Evolutionary conservation across 2,329 filamentous ascomycete genomes (phyloP).

Genomic region (Cladophialophora exuberans): DNA sequence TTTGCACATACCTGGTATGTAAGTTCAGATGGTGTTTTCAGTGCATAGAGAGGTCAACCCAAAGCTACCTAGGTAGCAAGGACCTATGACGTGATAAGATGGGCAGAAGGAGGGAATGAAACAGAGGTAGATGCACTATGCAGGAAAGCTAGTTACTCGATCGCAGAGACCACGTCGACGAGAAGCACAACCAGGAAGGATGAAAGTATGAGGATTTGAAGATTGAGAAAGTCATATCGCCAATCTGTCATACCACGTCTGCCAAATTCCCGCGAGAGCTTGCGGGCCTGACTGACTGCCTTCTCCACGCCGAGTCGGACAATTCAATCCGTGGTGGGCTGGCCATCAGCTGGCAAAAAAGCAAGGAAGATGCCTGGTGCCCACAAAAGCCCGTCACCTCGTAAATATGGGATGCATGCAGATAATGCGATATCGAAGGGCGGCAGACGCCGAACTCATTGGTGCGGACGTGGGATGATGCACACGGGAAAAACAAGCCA

Average conservation of each 20-base stretch:
- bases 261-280: neutral
- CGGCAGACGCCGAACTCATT: constrained; percentile 10
- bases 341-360: constrained; percentile 1
- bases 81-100: too few relatives aligned
- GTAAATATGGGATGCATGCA: neutral
- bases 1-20: too few relatives aligned
- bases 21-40: too few relatives aligned
- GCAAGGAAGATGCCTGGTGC: constrained; percentile 10
- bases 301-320: constrained; percentile 7
- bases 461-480: constrained; percentile 5
- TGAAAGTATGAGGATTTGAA: neutral
- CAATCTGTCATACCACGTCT: constrained; percentile 10
- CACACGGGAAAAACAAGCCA: constrained; percentile 9
- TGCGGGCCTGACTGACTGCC: neutral
- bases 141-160: neutral
- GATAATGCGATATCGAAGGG: neutral
- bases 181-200: neutral
- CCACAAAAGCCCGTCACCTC: too few relatives aligned
- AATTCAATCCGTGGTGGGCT: neutral
- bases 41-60: too few relatives aligned
- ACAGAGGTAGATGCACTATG: too few relatives aligned
- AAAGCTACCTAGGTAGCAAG: too few relatives aligned
- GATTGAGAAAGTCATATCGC: constrained; percentile 1
- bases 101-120: too few relatives aligned
- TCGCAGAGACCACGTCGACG: neutral